Base-by-base conservation (phyloP, 257 asterid genomes). In the Jaltomata sinuosa region DNA sequence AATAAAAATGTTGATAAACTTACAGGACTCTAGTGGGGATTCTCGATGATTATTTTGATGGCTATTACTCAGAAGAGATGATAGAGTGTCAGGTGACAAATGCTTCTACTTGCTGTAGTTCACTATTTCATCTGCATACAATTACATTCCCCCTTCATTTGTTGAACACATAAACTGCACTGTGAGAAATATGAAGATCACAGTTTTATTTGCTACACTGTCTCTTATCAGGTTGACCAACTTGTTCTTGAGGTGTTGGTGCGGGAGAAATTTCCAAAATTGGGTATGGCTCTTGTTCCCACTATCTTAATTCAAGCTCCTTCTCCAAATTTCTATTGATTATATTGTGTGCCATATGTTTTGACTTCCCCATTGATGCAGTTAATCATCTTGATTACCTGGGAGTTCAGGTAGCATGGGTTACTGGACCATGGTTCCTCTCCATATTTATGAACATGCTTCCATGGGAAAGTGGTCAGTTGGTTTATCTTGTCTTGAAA, bases 381-480 rank as follows among this genome's bases (percentile, higher is more conserved):
- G 99, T 91, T 80, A 94, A 93, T 87, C 99, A 95, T 92, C 94
- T 95, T 65, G 99, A 95, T 92, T 95, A 94, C 93, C 90, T 95
- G 77, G 98, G 99, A 87, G 97, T 95, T 71, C 94, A 95, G 91
- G 97, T 95, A 86, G 98, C 98, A 81, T 94, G 98, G 99, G 97
- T 94, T 59, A 88, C 93, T 54, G 98, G 95, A 59, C 97, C 98
- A 25, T 95, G 98, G 99, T 94, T 95, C 90, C 98, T 95, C 87
- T 89, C 98, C 18, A 91, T 95, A 83, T 95, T 92, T 86, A 92
- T 94, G 95, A 95, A 94, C 90, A 92, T 95, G 97, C 99, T 95
- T 87, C 98, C 99, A 83, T 95, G 99, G 99, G 99, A 94, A 94
- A 94, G 95, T 81, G 99, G 99, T 95, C 87, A 88, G 97, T 65